Evolutionary conservation across 1,139 yeast genomes (phyloP).

Genomic region (Sugiyamaella pinicola): DNA sequence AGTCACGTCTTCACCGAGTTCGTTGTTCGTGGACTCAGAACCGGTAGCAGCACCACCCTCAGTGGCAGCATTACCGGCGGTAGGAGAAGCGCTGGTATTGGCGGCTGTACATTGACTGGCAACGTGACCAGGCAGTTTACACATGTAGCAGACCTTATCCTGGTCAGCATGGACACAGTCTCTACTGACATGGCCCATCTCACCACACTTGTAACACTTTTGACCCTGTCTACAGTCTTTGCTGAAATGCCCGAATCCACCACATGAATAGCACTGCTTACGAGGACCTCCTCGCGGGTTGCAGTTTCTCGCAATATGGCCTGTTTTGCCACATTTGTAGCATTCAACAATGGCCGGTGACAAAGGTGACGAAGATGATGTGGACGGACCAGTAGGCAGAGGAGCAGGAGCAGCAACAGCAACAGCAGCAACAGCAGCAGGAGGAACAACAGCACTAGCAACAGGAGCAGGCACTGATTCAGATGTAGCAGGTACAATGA

Average conservation of each 20-base stretch:
- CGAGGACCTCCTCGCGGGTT: slow-evolving; percentile 46
- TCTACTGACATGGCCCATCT: slow-evolving; percentile 83
- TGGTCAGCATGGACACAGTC: slow-evolving; percentile 64
- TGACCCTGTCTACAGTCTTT: slow-evolving; percentile 44
- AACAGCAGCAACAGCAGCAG: slow-evolving; percentile 22
- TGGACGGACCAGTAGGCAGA: slow-evolving; percentile 23
- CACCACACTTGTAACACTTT: slow-evolving; percentile 92
- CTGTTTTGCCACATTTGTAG: slow-evolving; percentile 91
- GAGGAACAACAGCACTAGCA: slow-evolving; percentile 30
- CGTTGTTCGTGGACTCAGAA: not conserved
- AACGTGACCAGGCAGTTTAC: slow-evolving; percentile 89
- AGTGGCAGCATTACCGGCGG: not conserved
- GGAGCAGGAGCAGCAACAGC: slow-evolving; percentile 6
- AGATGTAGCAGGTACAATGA: slow-evolving; percentile 13
- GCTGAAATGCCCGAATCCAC: slow-evolving; percentile 72
- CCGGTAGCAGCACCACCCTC: not conserved
- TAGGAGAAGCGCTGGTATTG: not conserved
- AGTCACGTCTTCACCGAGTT: not conserved
- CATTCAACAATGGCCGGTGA: slow-evolving; percentile 61
- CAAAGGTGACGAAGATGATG: slow-evolving; percentile 22
- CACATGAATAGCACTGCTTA: slow-evolving; percentile 90
- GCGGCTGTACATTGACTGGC: slow-evolving; percentile 63
- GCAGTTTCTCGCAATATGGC: slow-evolving; percentile 90
- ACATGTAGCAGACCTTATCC: slow-evolving; percentile 86
- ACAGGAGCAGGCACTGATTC: slow-evolving; percentile 13